Conservation (phyloP, 2,329 filamentous ascomycete genomes). For the Diaporthe longicolla region DNA sequence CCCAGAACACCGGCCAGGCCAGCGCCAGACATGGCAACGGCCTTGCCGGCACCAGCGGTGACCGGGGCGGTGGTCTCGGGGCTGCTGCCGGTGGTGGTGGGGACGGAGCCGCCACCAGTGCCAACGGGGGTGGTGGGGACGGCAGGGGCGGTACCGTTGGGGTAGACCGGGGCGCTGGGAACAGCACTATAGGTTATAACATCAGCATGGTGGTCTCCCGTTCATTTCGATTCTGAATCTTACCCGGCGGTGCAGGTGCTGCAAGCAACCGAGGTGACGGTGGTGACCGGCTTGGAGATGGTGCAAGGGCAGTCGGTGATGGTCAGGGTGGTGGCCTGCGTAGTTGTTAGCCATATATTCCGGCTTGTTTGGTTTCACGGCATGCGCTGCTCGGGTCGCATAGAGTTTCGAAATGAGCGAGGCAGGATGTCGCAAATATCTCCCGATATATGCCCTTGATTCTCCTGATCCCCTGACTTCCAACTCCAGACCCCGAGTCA, state of each 20-base stretch:
- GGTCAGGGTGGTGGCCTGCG: slow-evolving; percentile 76
- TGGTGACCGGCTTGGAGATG: slow-evolving; percentile 70
- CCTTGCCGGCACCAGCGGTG: slow-evolving; percentile 70
- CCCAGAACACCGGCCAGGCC: slow-evolving; percentile 73
- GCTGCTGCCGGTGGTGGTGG: slow-evolving; percentile 46
- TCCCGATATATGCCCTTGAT: not conserved
- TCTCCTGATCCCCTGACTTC: slow-evolving; percentile 23
- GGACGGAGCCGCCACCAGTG: slow-evolving; percentile 46
- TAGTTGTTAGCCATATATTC: slow-evolving; percentile 41
- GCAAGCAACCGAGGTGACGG: slow-evolving; percentile 67
- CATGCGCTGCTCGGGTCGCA: slow-evolving; percentile 10
- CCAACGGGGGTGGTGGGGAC: slow-evolving; percentile 50
- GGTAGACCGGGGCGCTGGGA: slow-evolving; percentile 49
- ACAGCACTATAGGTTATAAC: not conserved
- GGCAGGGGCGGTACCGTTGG: slow-evolving; percentile 56
- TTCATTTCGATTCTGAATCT: slow-evolving; percentile 41
- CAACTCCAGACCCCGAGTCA: slow-evolving; percentile 9
- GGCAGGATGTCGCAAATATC: not conserved
- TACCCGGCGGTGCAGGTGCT: slow-evolving; percentile 60
- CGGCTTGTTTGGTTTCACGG: not conserved
- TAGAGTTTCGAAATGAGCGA: not conserved
- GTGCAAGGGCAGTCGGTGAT: slow-evolving; percentile 82
- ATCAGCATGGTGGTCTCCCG: slow-evolving; percentile 26
- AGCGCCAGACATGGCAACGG: slow-evolving; percentile 69
- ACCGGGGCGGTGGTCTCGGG: slow-evolving; percentile 58